These are phyloP conservation scores for Trichoderma lentiforme DNA, from an alignment of 2,329 filamentous ascomycete genomes.

Conservation along the genomic window DNA sequence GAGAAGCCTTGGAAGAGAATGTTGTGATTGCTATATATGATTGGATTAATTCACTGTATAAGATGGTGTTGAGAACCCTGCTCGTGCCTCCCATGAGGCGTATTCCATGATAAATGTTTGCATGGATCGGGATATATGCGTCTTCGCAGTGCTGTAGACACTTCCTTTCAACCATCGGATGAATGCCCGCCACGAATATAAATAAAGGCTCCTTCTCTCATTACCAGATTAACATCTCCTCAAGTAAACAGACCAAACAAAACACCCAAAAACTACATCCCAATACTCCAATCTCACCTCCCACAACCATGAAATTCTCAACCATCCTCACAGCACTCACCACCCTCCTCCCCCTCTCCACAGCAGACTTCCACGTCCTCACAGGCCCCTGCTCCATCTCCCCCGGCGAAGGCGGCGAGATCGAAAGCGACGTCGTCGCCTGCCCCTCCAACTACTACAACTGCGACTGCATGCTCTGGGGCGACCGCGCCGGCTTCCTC, in stretches of 20 bases:
- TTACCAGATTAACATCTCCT: neutral
- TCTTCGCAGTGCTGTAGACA: neutral
- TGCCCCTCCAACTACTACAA: constrained; percentile 5
- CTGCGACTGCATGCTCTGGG: neutral
- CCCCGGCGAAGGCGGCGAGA: neutral
- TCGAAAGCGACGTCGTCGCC: neutral
- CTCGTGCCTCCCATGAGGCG: neutral
- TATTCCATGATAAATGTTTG: neutral
- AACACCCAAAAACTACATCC: neutral
- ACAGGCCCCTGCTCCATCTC: neutral
- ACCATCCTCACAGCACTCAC: neutral
- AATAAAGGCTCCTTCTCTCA: neutral
- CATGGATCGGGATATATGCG: neutral
- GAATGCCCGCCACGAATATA: neutral
- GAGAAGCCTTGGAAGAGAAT: accelerated
- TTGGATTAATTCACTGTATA: neutral
- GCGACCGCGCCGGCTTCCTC: neutral
- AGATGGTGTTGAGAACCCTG: neutral
- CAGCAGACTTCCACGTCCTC: neutral
- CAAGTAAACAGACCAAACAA: neutral
- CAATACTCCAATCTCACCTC: neutral
- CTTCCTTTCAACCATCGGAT: neutral
- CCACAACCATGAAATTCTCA: neutral
- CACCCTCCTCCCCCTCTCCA: neutral
- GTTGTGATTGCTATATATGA: neutral